Base-by-base conservation (phyloP, 176 grass and related monocot genomes). In the Carex pumila region DNA sequence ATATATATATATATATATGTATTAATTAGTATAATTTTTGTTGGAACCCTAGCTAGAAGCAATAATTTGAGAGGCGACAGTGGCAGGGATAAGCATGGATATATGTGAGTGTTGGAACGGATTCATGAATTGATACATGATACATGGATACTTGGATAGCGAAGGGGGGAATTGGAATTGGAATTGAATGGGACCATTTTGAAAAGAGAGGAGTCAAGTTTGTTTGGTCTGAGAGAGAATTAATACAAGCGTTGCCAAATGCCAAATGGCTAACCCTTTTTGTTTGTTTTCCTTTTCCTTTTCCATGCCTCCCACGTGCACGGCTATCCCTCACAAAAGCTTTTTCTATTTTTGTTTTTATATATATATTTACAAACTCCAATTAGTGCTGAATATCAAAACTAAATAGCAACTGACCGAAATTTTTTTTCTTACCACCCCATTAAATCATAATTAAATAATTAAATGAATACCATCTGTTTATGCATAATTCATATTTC, bases 241-340 rank as follows among this genome's bases (percentile, higher is more conserved):
- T 39, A 82, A 67, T 65, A 65, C 80, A 54, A 75, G 49, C 19
- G 22, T 67, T 82, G 58, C 60, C 61, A 68, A 66, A 66, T 82
- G 58, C 60, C 61, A 68, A 66, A 66, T 66, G 61, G 62, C 43
- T n/a, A 83, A 17, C 49, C 6, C 39, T 32, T 66, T 83, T 83
- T 63, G 58, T 37, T 83, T 49, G 37, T 68, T 36, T 52, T 65
- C 36, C 63, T 83, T 60, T 65, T 65, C 58, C 63, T 83, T 60
- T 53, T 83, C 81, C 19, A 4, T 83, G 80, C 29, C 21, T 68
- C 79, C 80, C 80, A 82, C 80, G 80, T 83, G 61, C 60, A 68
- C 12, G 65, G 19, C 47, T 25, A 17, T 55, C 25, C 14, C 73
- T 78, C 22, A 78, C 52, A 36, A 57, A 57, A 15, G 14, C 0